Conservation (phyloP, 2,329 filamentous ascomycete species). For the Neurospora crassa region DNA sequence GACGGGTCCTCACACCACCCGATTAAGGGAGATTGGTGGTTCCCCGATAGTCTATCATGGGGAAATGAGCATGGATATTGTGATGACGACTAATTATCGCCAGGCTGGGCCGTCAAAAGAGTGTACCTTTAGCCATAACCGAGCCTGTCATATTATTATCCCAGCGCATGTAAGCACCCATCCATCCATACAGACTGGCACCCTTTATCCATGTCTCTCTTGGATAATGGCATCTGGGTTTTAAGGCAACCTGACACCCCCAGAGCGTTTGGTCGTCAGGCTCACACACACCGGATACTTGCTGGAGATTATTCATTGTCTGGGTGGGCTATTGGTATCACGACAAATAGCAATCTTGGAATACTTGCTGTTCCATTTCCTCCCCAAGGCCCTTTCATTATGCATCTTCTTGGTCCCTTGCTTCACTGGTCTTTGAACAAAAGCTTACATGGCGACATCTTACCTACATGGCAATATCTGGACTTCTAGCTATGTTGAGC, state of each 20-base stretch:
- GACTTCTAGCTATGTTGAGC: not conserved
- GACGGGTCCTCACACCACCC: not conserved
- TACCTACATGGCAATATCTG: not conserved
- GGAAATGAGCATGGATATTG: not conserved
- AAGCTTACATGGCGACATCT: not conserved
- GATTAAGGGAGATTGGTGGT: not conserved
- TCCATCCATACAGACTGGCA: not conserved
- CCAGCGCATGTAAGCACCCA: not conserved
- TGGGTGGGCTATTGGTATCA: not conserved
- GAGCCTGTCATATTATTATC: not conserved
- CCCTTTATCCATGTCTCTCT: not conserved
- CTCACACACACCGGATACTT: not conserved
- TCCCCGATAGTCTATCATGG: not conserved
- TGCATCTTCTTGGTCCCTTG: not conserved
- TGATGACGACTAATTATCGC: not conserved
- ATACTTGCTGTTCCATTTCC: not conserved
- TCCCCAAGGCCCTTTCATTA: not conserved
- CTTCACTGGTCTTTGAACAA: not conserved
- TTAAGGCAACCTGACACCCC: not conserved
- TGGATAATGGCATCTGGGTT: not conserved
- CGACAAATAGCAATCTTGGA: not conserved
- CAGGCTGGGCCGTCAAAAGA: not conserved
- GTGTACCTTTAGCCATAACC: not conserved
- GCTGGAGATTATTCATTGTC: not conserved
- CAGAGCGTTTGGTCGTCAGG: not conserved